Evolutionary conservation across 495 filamentous ascomycete genomes (phyloP), one percentile per base, ranked within the genome.

Genomic region (Penicillium odoratum): DNA sequence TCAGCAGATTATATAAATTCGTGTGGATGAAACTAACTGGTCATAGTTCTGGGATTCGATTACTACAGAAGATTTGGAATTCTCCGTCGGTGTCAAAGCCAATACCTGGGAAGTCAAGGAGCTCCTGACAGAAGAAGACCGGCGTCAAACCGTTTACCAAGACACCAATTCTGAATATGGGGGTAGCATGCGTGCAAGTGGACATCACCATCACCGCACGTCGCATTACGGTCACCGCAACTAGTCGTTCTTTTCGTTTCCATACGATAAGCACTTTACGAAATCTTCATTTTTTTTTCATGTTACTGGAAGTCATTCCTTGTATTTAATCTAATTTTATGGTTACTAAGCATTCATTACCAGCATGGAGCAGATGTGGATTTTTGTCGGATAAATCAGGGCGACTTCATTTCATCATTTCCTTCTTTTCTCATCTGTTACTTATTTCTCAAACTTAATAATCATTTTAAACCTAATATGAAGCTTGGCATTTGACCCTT

Each of bases 81-180:
- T 99, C 76, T 94, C 90, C 50, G 94, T 99, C 36, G 93, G 94
- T 51, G 89, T 88, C 51, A 92, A 96, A 71, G 86, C 88, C 66
- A 95, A 96, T 70, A 96, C 93, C 67, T 99, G 95, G 94, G 94
- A 99, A 74, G 90, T 99, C 60, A 99, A 99, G 73, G 93, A 98
- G 58, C 81, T 90, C 15, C 77, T 96, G 10, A 83, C 88, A n/a
- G 94, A 96, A 55, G 93, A 97, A 48, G 91, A 97, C 40, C 83
- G 88, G 51, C 84, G 91, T 43, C 78, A 81, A 8, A 94, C 91
- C 1, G 75, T 88, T 26, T 97, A 93, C 67, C 80, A 86, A 42
- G 90, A 94, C 63, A 74, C 69, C 28, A 70, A 69, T 58, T 85
- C 82, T 38, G 84, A 87, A 57, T 87, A 87, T 63, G 77, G 81